These are phyloP conservation scores for Xylaria arbuscula DNA, from an alignment of 2,329 filamentous ascomycete genomes.

Conservation along the genomic window DNA sequence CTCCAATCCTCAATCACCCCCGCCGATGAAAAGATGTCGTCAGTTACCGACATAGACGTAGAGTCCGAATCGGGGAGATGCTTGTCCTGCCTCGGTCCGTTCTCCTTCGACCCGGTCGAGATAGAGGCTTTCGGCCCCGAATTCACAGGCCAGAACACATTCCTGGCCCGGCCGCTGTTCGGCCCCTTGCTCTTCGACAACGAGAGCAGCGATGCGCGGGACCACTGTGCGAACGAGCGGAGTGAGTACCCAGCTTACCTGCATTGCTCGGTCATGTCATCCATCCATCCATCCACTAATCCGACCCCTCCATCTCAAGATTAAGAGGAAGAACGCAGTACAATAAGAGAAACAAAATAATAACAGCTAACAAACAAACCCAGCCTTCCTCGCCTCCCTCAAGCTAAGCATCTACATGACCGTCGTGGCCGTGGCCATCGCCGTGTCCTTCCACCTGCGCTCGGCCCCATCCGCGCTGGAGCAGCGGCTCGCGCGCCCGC, in stretches of 20 bases:
- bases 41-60: slow-evolving; percentile 29
- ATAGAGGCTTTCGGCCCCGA: slow-evolving; percentile 47
- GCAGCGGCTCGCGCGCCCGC: slow-evolving; percentile 79
- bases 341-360: background rate
- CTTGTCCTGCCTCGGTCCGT: slow-evolving; percentile 55
- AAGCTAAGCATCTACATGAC: slow-evolving; percentile 91
- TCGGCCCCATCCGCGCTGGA: slow-evolving; percentile 76
- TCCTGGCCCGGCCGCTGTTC: slow-evolving; percentile 71
- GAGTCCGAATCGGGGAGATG: slow-evolving; percentile 51
- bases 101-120: slow-evolving; percentile 55
- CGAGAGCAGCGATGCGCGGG: slow-evolving; percentile 76
- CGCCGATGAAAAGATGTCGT: slow-evolving; percentile 7
- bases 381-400: slow-evolving; percentile 88
- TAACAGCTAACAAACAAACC: background rate
- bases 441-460: slow-evolving; percentile 92
- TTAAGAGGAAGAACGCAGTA: too few species aligned
- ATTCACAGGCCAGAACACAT: slow-evolving; percentile 54
- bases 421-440: slow-evolving; percentile 88
- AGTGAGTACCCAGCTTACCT: slow-evolving; percentile 56
- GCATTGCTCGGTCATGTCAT: background rate
- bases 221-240: slow-evolving; percentile 83
- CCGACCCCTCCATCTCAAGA: background rate
- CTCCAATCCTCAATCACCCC: background rate
- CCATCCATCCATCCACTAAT: background rate
- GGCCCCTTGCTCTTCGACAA: slow-evolving; percentile 80